Evolutionary conservation across 1,139 yeast genomes (phyloP).

Genomic region (Nakaseomyces sp.): DNA sequence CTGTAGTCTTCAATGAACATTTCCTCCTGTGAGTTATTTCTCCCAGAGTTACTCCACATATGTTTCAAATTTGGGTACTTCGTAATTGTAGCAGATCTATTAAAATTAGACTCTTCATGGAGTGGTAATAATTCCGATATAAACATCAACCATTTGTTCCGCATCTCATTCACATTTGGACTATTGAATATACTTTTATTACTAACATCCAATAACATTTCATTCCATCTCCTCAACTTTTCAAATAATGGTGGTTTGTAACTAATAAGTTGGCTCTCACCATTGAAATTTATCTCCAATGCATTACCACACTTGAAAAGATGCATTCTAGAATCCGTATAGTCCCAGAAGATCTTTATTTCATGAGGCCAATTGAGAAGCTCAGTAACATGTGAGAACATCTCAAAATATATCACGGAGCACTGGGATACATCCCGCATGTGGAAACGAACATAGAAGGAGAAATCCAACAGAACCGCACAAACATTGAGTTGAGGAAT

Average conservation of each 20-base stretch:
- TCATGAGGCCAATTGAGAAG: conserved; percentile 23
- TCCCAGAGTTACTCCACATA: conserved; percentile 17
- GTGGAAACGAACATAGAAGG: conserved; percentile 15
- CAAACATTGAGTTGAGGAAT: conserved; percentile 9
- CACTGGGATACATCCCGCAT: conserved; percentile 14
- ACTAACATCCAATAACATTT: conserved; percentile 14
- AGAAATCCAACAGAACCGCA: conserved; percentile 18
- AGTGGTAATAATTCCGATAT: conserved; percentile 27
- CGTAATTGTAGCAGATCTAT: conserved; percentile 23
- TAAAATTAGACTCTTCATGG: conserved; percentile 28
- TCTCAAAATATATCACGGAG: conserved; percentile 20
- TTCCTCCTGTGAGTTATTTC: conserved; percentile 13
- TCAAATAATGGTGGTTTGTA: conserved; percentile 28
- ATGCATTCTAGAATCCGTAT: conserved; percentile 23
- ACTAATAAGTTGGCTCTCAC: conserved; percentile 23
- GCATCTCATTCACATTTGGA: conserved; percentile 21
- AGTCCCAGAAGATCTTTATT: conserved; percentile 23
- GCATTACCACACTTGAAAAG: conserved; percentile 24
- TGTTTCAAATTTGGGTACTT: conserved; percentile 15
- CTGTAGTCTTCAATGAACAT: conserved; percentile 21
- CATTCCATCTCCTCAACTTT: conserved; percentile 27
- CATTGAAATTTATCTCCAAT: conserved; percentile 13
- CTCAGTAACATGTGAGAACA: conserved; percentile 18
- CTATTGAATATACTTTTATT: conserved; percentile 20
- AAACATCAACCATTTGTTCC: conserved; percentile 23